A percentile compares a stretch with the other conserved stretches of the same genome.
Evolutionary conservation across 2,329 filamentous ascomycete species (phyloP).

Genomic region (Ascochyta clinopodiicola): DNA sequence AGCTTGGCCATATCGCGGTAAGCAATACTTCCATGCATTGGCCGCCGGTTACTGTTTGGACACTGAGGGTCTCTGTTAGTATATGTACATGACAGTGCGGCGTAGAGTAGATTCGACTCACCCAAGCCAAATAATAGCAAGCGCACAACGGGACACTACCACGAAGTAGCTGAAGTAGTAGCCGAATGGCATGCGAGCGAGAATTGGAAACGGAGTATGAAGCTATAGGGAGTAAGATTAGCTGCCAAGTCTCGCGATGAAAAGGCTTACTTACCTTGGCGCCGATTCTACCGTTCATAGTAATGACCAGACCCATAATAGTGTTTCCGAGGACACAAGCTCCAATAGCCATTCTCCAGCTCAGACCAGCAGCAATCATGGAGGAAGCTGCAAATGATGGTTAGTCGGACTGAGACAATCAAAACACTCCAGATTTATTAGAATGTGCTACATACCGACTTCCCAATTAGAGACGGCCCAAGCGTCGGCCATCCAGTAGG

Average conservation of each 20-base stretch:
- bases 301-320: slow-evolving; percentile 38
- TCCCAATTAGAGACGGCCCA: slow-evolving; percentile 51
- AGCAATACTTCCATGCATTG: slow-evolving; percentile 36
- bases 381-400: slow-evolving; percentile 26
- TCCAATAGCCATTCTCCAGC: slow-evolving; percentile 42
- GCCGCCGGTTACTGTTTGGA: slow-evolving; percentile 32
- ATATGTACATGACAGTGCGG: neutral
- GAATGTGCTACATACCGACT: slow-evolving; percentile 32
- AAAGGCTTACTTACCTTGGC: slow-evolving; percentile 24
- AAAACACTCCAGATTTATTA: neutral
- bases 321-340: slow-evolving; percentile 43
- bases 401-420: neutral
- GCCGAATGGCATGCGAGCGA: slow-evolving; percentile 33
- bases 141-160: slow-evolving; percentile 42
- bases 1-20: slow-evolving; percentile 35
- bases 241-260: neutral
- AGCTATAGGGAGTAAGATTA: slow-evolving; percentile 14
- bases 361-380: slow-evolving; percentile 36
- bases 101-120: slow-evolving; percentile 8
- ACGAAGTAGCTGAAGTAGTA: slow-evolving; percentile 36
- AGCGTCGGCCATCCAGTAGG: slow-evolving; percentile 52
- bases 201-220: slow-evolving; percentile 34
- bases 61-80: slow-evolving; percentile 19
- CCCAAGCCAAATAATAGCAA: slow-evolving; percentile 47
- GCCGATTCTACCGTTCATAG: slow-evolving; percentile 36